A percentile compares a stretch with the other conserved stretches of the same genome.
phyloP scores from a whole-genome alignment of 495 filamentous ascomycete genomes.

The Beverwykella pulmonaria region DNA sequence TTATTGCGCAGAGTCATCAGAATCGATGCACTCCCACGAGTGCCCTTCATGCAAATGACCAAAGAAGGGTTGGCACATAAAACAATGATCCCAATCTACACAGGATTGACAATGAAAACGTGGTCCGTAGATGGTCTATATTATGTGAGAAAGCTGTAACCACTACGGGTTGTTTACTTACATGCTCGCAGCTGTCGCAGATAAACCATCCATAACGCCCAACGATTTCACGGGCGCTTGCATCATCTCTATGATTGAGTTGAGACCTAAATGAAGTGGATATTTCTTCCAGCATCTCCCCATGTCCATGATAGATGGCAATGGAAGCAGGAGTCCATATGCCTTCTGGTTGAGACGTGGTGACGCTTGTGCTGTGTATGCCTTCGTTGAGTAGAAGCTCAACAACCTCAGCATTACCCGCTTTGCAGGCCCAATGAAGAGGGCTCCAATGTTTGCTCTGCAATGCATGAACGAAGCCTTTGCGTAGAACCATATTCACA shows the following conservation, averaged over 20 bases:
- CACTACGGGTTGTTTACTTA: not conserved
- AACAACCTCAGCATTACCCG: not conserved
- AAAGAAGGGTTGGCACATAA: not conserved
- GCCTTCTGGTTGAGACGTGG: not conserved
- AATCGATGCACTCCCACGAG: not conserved
- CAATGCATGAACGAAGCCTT: not conserved
- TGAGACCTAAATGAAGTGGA: not conserved
- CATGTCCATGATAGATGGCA: not conserved
- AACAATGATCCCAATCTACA: conserved; percentile 1
- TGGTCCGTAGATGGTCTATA: not conserved
- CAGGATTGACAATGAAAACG: not conserved
- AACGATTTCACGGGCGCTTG: not conserved
- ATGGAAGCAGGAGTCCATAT: not conserved
- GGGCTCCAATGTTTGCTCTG: not conserved
- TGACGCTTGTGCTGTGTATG: not conserved
- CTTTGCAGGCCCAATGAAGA: not conserved
- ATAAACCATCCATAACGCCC: not conserved
- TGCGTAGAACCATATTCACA: not conserved
- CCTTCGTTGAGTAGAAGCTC: not conserved
- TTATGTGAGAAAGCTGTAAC: not conserved
- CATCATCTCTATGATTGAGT: not conserved
- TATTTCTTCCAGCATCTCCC: not conserved
- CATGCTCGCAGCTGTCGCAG: not conserved
- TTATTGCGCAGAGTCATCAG: too few species aligned
- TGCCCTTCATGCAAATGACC: not conserved